Base-by-base conservation (phyloP, 306 rosid species). In the Cicer chorassanicum region DNA sequence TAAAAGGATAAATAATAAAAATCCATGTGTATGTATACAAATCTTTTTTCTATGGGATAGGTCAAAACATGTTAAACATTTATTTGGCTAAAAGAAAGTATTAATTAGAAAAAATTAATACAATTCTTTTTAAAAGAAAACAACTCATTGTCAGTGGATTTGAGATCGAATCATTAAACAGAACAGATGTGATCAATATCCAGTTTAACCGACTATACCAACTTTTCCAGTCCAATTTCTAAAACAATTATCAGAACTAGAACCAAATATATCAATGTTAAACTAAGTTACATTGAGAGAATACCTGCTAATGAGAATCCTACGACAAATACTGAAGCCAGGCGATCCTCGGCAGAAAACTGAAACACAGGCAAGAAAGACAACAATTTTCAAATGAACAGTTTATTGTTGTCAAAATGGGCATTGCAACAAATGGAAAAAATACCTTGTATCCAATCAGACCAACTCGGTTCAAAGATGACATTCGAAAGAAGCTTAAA, bases 271-370 rank as follows among this genome's bases (percentile, higher is more conserved):
- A 19, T 38, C 61, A 48, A 38, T 34, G 13, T 9, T 54, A 21
- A 57, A 68, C 71, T n/a, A 57, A 42, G 43, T 48, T 45, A 65
- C 15, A 69, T 10, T 34, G 15, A 70, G 43, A 55, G 64, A 48
- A 66, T 80, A 94, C 99, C 99, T 82, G 93, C 87, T 82, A 85
- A 78, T 9, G 96, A 84, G 84, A 92, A 92, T 55, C 98, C 99
- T 34, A 92, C 99, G 45, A 89, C 96, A 80, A 94, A 94, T 70
- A 94, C 99, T 2, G 99, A 96, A 46, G 89, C 92, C 86, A 94
- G 74, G 61, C 91, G 83, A 68, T 94, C 99, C 86, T 94, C 92
- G 3, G 82, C 84, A 15, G 98, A 76, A 81, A 94, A 90, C 98
- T 94, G 63, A 56, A 70, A 13, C 50, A 84, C 18, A 70, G 70